Evolutionary conservation across 1,284 basidiomycete species (phyloP), one percentile per base, ranked within the genome.

Genomic region (Cystobasidium sp.): DNA sequence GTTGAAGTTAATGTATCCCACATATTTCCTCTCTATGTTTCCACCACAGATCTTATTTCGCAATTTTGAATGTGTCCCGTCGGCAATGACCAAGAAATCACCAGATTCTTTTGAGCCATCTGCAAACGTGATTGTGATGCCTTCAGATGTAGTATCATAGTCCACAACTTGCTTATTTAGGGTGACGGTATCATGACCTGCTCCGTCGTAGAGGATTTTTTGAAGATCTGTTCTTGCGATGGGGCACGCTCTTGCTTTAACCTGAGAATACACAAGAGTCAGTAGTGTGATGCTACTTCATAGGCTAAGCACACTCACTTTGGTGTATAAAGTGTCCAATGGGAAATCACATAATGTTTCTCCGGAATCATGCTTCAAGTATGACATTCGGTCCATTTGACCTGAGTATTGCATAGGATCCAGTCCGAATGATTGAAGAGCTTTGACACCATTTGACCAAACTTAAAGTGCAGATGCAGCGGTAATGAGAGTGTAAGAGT

Each of bases 1-100:
- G 44, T 74, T 74, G 47, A 74, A 74, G 37, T 74, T 74, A 64
- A 74, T 49, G 75, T 81, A 75, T 31, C 72, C 72, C n/a, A 68
- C 72, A 53, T 74, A 74, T 31, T 74, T 67, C 22, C 72, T 59
- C 46, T 67, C 64, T 24, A 74, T 41, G 12, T 20, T n/a, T 31
- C 53, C n/a, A 12, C 55, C 64, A 52, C 72, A 74, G 20, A 74
- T 67, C 55, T 68, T 74, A 37, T 74, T 74, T 14, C 72, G 53
- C 56, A 74, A 24, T n/a, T 47, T 67, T 14, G 51, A 56, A 62
- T 74, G 72, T 58, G 72, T 74, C 10, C 72, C 72, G 61, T 74
- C 72, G 44, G 72, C 72, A 20, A 74, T 65, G 56, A 74, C 24
- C 1, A 74, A 56, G n/a, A 74, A 68, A 46, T 74, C 72, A 24